Base-by-base conservation (phyloP, 305 asterid genomes). In the Fraxinus floribunda region DNA sequence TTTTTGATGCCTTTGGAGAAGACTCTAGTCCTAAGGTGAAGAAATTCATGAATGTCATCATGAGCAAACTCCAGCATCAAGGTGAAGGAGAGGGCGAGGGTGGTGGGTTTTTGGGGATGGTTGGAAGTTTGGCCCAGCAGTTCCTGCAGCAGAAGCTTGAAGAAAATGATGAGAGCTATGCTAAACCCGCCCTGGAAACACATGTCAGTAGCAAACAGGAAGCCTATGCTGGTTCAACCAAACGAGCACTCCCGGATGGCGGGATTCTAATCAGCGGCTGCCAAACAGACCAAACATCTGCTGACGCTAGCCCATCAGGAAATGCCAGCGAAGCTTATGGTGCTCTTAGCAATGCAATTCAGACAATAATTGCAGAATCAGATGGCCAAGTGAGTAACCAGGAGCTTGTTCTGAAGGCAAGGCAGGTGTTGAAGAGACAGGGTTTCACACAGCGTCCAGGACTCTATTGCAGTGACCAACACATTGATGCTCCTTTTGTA, bases 1-100 rank as follows among this genome's bases (percentile, higher is more conserved):
- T 95, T 22, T 95, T 92, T 62, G 97, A 93, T 16, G 89, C 89
- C 10, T 95, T 95, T 16, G 98, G 99, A 1, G 98, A 94, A 6
- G 99, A 95, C 78, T 81, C 99, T 1, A 95, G 97, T 89, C 99
- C 99, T 71, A 95, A 94, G 89, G 99, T 94, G 18, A 94, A 95
- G 88, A 94, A 94, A 83, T 95, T 95, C 86, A 95, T 95, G 99
- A 95, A 92, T 11, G 91, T 95, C 80, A 93, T 95, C 64, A 81
- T 95, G 60, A 83, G 83, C 84, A 95, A 93, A 79, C 91, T 95
- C 13, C 86, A 92, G 74, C 86, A 85, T 32, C 76, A 80, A 6
- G 87, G 85, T 0, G 80, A 88, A 26, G 92, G 86, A 4, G 87
- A 72, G 7, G 91, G 82, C n/a, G 87, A 79, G 0, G 44, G 93